Evolutionary conservation across 2,329 filamentous ascomycete species (phyloP), one percentile per base, ranked within the genome.

Genomic region (Epicoccum nigrum): DNA sequence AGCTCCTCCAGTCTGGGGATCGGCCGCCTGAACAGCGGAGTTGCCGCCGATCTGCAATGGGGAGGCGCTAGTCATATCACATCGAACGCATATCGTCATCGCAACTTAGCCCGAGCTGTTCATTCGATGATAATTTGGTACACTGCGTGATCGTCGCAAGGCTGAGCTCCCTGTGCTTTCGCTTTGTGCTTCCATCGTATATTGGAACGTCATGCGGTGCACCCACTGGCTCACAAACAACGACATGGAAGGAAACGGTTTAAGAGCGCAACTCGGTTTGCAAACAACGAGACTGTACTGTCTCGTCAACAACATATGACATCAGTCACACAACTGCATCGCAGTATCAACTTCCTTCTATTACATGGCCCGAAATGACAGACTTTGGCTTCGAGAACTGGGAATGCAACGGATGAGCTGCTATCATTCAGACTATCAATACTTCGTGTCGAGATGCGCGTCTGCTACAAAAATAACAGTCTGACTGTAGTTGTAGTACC

Each of bases 41-140:
- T 20, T 23, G 4, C 9, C 33, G 30, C 41, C 23, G 35, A 25
- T 30, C 41, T 21, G 15, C 16, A 25, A 34, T 45, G 31, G 41
- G 30, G 30, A 51, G 31, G 13, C 47, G 41, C 41, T 45, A 45
- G 13, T 21, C n/a, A n/a, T n/a, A n/a, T n/a, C n/a, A n/a, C n/a
- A n/a, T n/a, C 12, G 13, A 11, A 4, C 9, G 5, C 9, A 15
- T 23, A 51, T 19, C 48, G 41, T 41, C 48, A 45, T 45, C 35
- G 25, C 35, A 25, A 11, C 33, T 27, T 20, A 34, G 34, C 21
- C 21, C 16, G 15, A 27, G 21, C 15, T 30, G 28, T 13, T 19
- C 19, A 31, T 32, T 28, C 17, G 17, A 25, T 3, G 31, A 25
- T 25, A 17, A 39, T 25, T 40, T n/a, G 37, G 7, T n/a, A 8